Conservation (phyloP, 768 basidiomycete genomes). For the Leccinellum luteum region DNA sequence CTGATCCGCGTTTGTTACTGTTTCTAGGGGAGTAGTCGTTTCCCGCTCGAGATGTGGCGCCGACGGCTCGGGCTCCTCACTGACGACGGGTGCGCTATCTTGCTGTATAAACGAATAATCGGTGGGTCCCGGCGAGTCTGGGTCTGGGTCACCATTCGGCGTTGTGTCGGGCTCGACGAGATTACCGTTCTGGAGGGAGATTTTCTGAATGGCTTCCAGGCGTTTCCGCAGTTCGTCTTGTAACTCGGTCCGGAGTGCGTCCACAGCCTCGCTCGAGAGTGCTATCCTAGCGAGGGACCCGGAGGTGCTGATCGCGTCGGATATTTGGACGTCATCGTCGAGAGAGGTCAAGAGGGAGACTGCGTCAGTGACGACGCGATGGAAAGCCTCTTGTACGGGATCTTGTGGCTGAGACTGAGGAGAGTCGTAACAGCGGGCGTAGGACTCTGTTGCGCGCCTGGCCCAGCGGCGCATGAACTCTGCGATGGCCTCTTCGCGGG, state of each 20-base stretch:
- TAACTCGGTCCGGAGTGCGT: constrained; percentile 54
- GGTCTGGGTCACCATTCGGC: too few species aligned
- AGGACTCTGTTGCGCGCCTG: constrained; percentile 45
- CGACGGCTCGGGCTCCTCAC: constrained; percentile 5
- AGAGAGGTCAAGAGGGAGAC: constrained; percentile 34
- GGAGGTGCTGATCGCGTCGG: constrained; percentile 22
- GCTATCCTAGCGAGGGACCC: constrained; percentile 54
- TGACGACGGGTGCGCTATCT: constrained; percentile 8
- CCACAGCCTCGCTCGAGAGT: constrained; percentile 47
- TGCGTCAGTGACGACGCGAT: constrained; percentile 34
- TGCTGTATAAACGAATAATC: too few species aligned
- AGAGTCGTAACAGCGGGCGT: constrained; percentile 24
- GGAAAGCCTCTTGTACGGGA: constrained; percentile 27
- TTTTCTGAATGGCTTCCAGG: constrained; percentile 29
- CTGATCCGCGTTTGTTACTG: background rate
- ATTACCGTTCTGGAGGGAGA: background rate
- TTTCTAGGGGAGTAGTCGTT: background rate
- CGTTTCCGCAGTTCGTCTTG: constrained; percentile 52
- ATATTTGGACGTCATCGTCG: constrained; percentile 31
- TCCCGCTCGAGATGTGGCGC: background rate
- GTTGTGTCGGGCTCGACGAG: background rate
- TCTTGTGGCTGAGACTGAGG: constrained; percentile 2
- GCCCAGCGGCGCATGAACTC: constrained; percentile 59
- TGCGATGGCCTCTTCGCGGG: constrained; percentile 59
- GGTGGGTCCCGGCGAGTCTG: too few species aligned